Evolutionary conservation across 192 early-diverging fungal genomes (phyloP).

Genomic region (Cladochytrium replicatum): DNA sequence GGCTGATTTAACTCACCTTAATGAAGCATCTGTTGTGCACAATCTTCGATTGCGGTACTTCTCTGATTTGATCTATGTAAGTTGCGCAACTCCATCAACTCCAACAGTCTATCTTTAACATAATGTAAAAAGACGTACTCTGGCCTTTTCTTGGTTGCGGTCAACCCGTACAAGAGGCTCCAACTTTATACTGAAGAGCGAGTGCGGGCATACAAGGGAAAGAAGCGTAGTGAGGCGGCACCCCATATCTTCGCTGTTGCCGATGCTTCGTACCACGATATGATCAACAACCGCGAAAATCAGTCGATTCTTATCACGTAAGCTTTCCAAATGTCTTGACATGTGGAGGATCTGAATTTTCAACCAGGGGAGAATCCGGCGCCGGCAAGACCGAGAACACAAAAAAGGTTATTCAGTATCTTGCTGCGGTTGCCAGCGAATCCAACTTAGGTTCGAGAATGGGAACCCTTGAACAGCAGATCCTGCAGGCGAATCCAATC

Average conservation of each 20-base stretch:
- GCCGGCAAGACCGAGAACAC: slow-evolving; percentile 99
- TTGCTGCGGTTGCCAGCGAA: slow-evolving; percentile 72
- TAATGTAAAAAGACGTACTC: slow-evolving; percentile 94
- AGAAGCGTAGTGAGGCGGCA: slow-evolving; percentile 35
- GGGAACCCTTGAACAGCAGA: slow-evolving; percentile 75
- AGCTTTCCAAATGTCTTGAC: slow-evolving; percentile 1
- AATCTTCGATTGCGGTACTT: slow-evolving; percentile 87
- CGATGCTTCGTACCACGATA: slow-evolving; percentile 89
- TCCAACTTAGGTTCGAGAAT: slow-evolving; percentile 8
- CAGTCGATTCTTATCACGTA: slow-evolving; percentile 97
- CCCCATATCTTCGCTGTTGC: slow-evolving; percentile 88
- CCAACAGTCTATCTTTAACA: too few relatives aligned
- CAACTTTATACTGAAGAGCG: slow-evolving; percentile 80
- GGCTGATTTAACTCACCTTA: slow-evolving; percentile 93
- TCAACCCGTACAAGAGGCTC: slow-evolving; percentile 91
- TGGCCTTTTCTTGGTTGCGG: slow-evolving; percentile 95
- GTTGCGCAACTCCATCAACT: not conserved
- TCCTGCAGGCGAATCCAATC: slow-evolving; percentile 94
- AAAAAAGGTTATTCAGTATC: slow-evolving; percentile 97
- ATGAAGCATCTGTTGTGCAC: slow-evolving; percentile 97
- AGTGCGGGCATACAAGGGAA: slow-evolving; percentile 56
- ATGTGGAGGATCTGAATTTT: not conserved
- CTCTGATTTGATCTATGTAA: slow-evolving; percentile 86
- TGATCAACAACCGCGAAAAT: slow-evolving; percentile 87
- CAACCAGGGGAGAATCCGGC: slow-evolving; percentile 84